Base-by-base conservation (phyloP, 164 flowering plant species). In the Aristolochia fimbriata region DNA sequence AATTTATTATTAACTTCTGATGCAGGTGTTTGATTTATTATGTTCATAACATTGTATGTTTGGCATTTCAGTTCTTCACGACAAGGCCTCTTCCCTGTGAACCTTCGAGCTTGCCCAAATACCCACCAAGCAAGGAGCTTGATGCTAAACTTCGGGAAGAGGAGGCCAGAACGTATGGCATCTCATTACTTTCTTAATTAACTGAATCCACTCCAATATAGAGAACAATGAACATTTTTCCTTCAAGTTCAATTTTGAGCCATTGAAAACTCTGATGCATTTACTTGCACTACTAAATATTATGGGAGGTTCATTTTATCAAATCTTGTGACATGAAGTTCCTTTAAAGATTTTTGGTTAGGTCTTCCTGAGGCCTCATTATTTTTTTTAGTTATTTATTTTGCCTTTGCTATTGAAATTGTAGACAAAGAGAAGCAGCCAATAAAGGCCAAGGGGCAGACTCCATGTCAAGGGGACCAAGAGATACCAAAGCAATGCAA, bases 121-220 rank as follows among this genome's bases (percentile, higher is more conserved):
- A 85, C 61, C 92, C 83, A 56, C 92, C 97, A 57, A 79, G 88
- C 78, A 89, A 89, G 79, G 92, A 89, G 73, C 74, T 76, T 41
- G 95, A 89, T 77, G 80, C 77, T 53, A 87, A 80, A 69, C 76
- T 78, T 62, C 81, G 88, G 62, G 83, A 85, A 43, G 91, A 87
- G 62, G 92, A 85, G 69, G 77, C 82, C 30, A 81, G 84, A 81
- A 82, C 87, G 97, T 87, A 63, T 63, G 61, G 13, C 30, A 19
- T 23, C 47, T 15, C 20, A 17, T 37, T 25, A 52, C 20, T 41
- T 25, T 2, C 20, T 56, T 50, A 25, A 19, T 41, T 33, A 41
- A 8, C 22, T 17, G n/a, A 20, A 17, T 49, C 14, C 22, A 5
- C n/a, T 20, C 22, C 14, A 13, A 17, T 49, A 8, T 17, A 49